These are phyloP conservation scores for Hyparrhenia diplandra DNA, from an alignment of 176 grass and related monocot species.

Conservation along the genomic window DNA sequence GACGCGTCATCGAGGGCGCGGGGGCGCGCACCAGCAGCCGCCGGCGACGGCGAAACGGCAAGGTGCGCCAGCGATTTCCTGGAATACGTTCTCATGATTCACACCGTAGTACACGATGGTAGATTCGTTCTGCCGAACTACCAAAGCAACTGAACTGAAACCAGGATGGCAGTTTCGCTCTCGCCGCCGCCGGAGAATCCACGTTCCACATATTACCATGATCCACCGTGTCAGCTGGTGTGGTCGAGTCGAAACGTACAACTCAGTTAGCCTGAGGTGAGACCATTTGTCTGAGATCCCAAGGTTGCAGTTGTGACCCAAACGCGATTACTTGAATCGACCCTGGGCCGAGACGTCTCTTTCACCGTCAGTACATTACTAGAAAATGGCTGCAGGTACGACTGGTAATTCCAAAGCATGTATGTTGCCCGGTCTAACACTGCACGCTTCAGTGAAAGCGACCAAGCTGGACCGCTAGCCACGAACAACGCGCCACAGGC, in stretches of 20 bases:
- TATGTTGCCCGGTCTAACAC: not conserved
- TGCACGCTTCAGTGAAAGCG: not conserved
- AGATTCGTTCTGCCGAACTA: not conserved
- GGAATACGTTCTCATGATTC: not conserved
- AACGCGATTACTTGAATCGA: not conserved
- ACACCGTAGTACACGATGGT: not conserved
- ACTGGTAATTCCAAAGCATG: slow-evolving; percentile 1
- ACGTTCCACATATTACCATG: too few species aligned
- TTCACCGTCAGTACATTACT: not conserved
- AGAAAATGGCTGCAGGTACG: not conserved
- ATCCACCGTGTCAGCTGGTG: not conserved
- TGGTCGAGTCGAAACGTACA: not conserved
- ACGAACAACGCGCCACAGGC: not conserved
- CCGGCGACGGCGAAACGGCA: slow-evolving; percentile 22
- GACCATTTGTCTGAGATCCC: not conserved
- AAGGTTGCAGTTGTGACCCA: not conserved
- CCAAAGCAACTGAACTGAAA: not conserved
- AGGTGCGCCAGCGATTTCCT: not conserved
- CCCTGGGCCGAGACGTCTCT: not conserved
- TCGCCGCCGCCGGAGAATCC: too few species aligned
- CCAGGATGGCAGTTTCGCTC: too few species aligned
- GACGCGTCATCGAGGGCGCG: not conserved
- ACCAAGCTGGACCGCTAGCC: not conserved
- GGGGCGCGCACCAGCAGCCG: not conserved
- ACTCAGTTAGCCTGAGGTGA: not conserved